Percentiles rank a stretch among this genome's conserved stretches.
These are phyloP conservation scores for Auricularia heimuer DNA, from an alignment of 768 basidiomycete species.

Conservation along the genomic window DNA sequence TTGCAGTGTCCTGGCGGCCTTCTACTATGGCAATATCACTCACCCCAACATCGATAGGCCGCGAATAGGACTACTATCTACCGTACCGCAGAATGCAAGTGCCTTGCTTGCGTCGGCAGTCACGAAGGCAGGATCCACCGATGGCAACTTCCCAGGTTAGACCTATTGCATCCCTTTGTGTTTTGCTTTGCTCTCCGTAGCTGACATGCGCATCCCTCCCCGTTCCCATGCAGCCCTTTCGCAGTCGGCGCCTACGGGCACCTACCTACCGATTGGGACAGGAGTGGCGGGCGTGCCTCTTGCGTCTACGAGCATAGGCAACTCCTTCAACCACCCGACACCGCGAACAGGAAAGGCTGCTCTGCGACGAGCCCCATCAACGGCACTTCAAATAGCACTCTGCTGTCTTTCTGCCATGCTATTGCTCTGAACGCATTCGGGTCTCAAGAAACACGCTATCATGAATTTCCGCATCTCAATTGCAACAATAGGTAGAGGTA, in stretches of 20 bases:
- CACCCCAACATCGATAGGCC: constrained; percentile 60
- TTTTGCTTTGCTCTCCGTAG: constrained; percentile 23
- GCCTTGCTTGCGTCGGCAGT: constrained; percentile 28
- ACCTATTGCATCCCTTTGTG: constrained; percentile 28
- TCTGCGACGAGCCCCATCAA: background rate
- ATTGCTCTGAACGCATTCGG: too few relatives aligned
- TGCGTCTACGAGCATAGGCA: background rate
- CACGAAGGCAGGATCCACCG: constrained; percentile 18
- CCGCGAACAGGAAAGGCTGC: background rate
- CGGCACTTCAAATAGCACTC: background rate
- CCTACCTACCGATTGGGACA: background rate
- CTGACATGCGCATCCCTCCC: background rate
- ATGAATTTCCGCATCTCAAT: too few relatives aligned
- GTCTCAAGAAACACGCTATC: too few relatives aligned
- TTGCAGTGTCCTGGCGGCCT: constrained; percentile 51
- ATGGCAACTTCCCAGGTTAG: constrained; percentile 24
- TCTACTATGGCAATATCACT: constrained; percentile 62
- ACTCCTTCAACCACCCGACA: background rate
- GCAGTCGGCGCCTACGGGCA: background rate
- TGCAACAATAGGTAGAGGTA: too few relatives aligned
- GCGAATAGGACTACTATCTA: constrained; percentile 62
- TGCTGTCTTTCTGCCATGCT: background rate
- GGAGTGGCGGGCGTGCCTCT: background rate
- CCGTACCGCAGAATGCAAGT: constrained; percentile 48
- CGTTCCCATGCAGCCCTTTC: background rate